Evolutionary conservation across 768 basidiomycete species (phyloP), one percentile per base, ranked within the genome.

Genomic region (Calocera cornea): DNA sequence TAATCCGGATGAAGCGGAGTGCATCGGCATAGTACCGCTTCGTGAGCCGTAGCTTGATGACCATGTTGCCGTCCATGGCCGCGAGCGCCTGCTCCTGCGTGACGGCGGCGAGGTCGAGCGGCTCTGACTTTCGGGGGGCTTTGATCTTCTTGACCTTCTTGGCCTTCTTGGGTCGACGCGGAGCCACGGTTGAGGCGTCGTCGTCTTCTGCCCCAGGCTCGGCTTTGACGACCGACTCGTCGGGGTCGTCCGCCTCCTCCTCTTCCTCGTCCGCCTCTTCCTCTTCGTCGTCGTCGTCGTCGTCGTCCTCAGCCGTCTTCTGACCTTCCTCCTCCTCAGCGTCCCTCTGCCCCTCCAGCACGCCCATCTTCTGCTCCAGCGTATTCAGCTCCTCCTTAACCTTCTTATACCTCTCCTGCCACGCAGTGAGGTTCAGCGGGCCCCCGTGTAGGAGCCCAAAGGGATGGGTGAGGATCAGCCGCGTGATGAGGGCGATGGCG

Each of bases 11-110:
- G 75, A 98, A 98, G 67, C 77, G 80, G 41, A 97, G 79, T 1
- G 87, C 92, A 73, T 97, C 95, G 2, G 83, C 80, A 73, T 89
- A 92, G 77, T 93, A 97, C 72, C 89, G 88, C 77, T 90, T 95
- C 69, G 83, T 84, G 33, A 97, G 78, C 22, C 86, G 83, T 7
- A 92, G 81, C 65, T 84, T 81, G 2, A 84, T 80, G 41, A 89
- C 76, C 68, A 91, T 81, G 70, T 87, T 82, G 41, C 83, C 82
- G 70, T 92, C 83, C 38, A 89, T 79, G 2, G 84, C 83, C 3
- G 87, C 87, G 34, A 92, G 79, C 0, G 86, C 85, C 73, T 90
- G 87, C 71, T 89, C 89, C 50, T 86, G 81, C 10, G 84, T 82
- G 54, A 92, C 80, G 1, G 86, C 81, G 0, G 81, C 86, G 36